These are phyloP conservation scores for Biscogniauxia mediterranea DNA, from an alignment of 2,329 filamentous ascomycete species.

Conservation along the genomic window DNA sequence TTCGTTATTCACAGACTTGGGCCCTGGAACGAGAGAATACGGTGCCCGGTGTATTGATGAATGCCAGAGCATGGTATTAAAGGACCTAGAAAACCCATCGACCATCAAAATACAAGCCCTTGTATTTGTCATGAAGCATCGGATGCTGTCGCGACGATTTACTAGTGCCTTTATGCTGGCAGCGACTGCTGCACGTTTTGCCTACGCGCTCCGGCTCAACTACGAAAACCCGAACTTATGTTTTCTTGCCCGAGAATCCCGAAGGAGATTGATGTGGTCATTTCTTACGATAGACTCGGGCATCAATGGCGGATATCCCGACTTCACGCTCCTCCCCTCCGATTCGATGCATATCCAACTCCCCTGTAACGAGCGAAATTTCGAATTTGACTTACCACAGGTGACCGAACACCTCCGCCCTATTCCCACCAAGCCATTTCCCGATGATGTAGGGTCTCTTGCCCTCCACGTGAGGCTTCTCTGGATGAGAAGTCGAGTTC, in stretches of 20 bases:
- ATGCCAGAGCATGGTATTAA: slow-evolving; percentile 51
- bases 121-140: slow-evolving; percentile 47
- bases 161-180: slow-evolving; percentile 49
- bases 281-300: slow-evolving; percentile 48
- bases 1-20: slow-evolving; percentile 54
- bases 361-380: slow-evolving; percentile 50
- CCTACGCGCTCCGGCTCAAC: slow-evolving; percentile 48
- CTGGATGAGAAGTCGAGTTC: slow-evolving; percentile 52
- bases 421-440: slow-evolving; percentile 42
- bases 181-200: slow-evolving; percentile 45
- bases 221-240: slow-evolving; percentile 46
- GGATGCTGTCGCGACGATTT: slow-evolving; percentile 44
- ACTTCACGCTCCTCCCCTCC: slow-evolving; percentile 45
- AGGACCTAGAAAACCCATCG: slow-evolving; percentile 53
- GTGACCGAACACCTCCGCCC: slow-evolving; percentile 47
- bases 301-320: slow-evolving; percentile 45
- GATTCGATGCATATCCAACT: slow-evolving; percentile 45
- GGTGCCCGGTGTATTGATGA: slow-evolving; percentile 54
- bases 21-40: slow-evolving; percentile 50
- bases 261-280: slow-evolving; percentile 44
- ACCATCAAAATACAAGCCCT: slow-evolving; percentile 53
- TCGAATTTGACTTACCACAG: slow-evolving; percentile 58
- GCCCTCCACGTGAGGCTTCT: slow-evolving; percentile 57
- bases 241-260: slow-evolving; percentile 34
- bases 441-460: slow-evolving; percentile 54